Evolutionary conservation across 208 protist genomes (phyloP), one percentile per base, ranked within the genome.

Genomic region (Trypanosoma congolense): DNA sequence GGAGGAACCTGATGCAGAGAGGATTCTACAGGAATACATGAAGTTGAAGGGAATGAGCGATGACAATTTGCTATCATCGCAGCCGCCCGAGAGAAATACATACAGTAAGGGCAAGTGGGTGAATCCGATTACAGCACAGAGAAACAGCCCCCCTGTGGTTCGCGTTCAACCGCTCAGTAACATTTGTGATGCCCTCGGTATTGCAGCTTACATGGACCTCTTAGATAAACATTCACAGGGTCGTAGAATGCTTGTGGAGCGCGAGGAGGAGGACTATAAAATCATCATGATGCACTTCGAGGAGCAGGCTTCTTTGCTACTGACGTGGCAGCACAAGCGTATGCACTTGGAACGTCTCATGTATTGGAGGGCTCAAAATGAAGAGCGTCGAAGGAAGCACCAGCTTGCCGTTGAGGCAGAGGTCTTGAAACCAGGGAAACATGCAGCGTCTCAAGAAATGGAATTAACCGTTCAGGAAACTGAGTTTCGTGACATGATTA

Each of bases 331-430:
- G 64, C 73, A 76, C 26, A 84, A 77, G 42, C 69, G 73, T 21
- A 77, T 89, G 72, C 87, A 93, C 50, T 62, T 93, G 6, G 70
- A 91, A 56, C 74, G 87, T 2, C 70, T 93, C 12, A 24, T 83
- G 2, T 88, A 87, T 66, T 93, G 87, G 87, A 62, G 80, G 22
- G 51, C 63, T 0, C 67, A 86, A 56, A 61, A 61, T 6, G 73
- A 83, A 44, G 64, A 75, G 51, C 72, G 77, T 24, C 54, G 50
- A 10, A 44, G 74, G 42, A 25, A 41, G 19, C 49, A 58, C 22
- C 57, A 81, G 28, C 3, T 21, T 10, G 40, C 25, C 19, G 29
- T 57, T 18, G 47, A 61, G 19, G n/a, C 40, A 19, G 16, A 51
- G 38, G 54, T 31, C 2, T 25, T 56, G 49, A 47, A 42, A 8